Evolutionary conservation across 2,329 filamentous ascomycete genomes (phyloP).

Genomic region (Fusarium abutilonis): DNA sequence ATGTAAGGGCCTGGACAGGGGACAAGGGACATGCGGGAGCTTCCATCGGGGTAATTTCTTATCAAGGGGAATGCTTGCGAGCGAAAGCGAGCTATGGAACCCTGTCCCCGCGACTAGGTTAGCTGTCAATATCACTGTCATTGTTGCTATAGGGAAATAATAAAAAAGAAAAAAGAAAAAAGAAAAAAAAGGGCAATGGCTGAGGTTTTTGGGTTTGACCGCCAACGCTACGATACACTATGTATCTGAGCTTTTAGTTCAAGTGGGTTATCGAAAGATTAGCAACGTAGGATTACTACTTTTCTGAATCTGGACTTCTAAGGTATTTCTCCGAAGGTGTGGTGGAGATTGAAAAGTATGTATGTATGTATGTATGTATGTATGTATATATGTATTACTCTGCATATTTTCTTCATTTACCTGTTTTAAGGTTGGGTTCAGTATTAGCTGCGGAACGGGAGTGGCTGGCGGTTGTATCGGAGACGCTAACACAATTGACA

Average conservation of each 20-base stretch:
- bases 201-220: slow-evolving; percentile 6
- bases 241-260: slow-evolving; percentile 15
- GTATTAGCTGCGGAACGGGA: slow-evolving; percentile 13
- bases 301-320: slow-evolving; percentile 17
- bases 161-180: neutral
- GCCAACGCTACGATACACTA: slow-evolving; percentile 6
- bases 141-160: neutral
- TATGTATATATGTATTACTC: too few relatives aligned
- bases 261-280: slow-evolving; percentile 27
- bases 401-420: neutral
- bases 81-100: slow-evolving; percentile 16
- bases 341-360: neutral
- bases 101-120: slow-evolving; percentile 5
- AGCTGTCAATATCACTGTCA: too few relatives aligned
- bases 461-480: slow-evolving; percentile 29
- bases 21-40: slow-evolving; percentile 19
- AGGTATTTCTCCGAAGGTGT: slow-evolving; percentile 7
- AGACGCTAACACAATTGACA: slow-evolving; percentile 19
- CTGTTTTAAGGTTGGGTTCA: neutral
- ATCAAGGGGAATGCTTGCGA: slow-evolving; percentile 39
- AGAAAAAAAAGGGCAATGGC: slow-evolving; percentile 6
- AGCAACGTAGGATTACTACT: neutral
- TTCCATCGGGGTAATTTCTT: slow-evolving; percentile 24
- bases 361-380: too few relatives aligned
- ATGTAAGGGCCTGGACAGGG: slow-evolving; percentile 25